Evolutionary conservation across 768 basidiomycete species (phyloP), one percentile per base, ranked within the genome.

Genomic region (Lanmaoa rubissima): DNA sequence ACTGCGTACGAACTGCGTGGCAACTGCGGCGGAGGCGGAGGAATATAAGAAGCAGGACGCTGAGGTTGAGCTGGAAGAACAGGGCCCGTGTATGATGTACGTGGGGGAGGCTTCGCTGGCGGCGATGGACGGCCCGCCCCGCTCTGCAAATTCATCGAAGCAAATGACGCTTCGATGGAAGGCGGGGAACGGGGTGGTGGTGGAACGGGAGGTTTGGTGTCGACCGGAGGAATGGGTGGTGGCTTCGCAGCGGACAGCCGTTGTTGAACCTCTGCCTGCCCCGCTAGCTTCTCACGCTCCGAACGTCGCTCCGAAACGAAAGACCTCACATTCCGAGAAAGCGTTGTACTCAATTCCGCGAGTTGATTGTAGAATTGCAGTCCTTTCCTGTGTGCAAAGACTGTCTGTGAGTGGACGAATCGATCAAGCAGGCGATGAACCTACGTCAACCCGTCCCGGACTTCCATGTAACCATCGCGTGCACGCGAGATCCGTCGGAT

Each of bases 351-450:
- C 38, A 95, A 72, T 17, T 85, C 83, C 0, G 78, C 80, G 14
- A 98, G 79, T 60, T 95, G 92, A 7, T 77, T 79, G 69, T 99
- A 98, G 73, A 96, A 99, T 43, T 88, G 84, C 2, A 93, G 75
- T 0, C 95, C 96, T 69, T 94, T 95, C 13, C 91, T 94, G 68
- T 60, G 9, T 2, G 21, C 17, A 34, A 14, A 34, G 24, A 16
- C 17, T 11, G 52, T 16, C 53, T 48, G 54, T 59, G 42, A 61
- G 65, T 8, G 53, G 56, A 4, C 26, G 35, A 38, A 49, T 21
- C 44, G 26, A 42, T 45, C 49, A 39, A 54, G 42, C 39, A 49
- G 41, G 38, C 34, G 31, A 54, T 51, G 39, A 45, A 85, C 90
- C 58, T 68, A 92, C 90, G 83, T 84, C 42, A 95, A 69, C 16